These are phyloP conservation scores for Vitellaria paradoxa DNA, from an alignment of 179 eudicot species.

Conservation along the genomic window DNA sequence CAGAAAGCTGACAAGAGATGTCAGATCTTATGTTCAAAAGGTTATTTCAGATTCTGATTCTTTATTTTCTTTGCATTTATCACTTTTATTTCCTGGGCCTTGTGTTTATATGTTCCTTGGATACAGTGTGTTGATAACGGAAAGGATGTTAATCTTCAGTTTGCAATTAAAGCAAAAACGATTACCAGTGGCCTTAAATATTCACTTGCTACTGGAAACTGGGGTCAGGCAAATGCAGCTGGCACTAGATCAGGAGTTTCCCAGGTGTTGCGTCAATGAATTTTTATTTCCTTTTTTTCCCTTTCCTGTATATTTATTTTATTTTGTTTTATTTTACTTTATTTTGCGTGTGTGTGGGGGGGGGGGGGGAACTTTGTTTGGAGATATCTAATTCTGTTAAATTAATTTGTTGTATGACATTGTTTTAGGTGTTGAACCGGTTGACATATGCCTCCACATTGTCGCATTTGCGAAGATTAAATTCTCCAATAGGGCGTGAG, in stretches of 20 bases:
- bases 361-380: too few relatives aligned
- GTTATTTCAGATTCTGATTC: constrained; percentile 17
- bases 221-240: constrained; percentile 99
- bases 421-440: constrained; percentile 76
- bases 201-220: constrained; percentile 96
- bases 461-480: constrained; percentile 88
- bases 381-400: not conserved
- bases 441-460: constrained; percentile 94
- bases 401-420: not conserved
- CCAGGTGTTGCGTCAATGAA: constrained; percentile 35
- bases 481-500: constrained; percentile 97
- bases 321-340: too few relatives aligned
- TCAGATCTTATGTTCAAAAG: constrained; percentile 91
- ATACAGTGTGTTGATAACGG: constrained; percentile 79
- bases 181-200: constrained; percentile 97
- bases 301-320: too few relatives aligned
- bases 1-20: constrained; percentile 94
- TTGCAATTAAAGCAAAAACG: constrained; percentile 96
- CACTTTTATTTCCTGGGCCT: not conserved
- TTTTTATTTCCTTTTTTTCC: too few relatives aligned
- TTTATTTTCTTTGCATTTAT: not conserved
- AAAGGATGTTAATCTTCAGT: constrained; percentile 87
- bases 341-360: too few relatives aligned
- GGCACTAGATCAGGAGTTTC: constrained; percentile 99
- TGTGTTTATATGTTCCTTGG: not conserved